Percentiles rank a stretch among this genome's conserved stretches.
phyloP scores from a whole-genome alignment of 495 filamentous ascomycete species.

The Aspergillus mulundensis region DNA sequence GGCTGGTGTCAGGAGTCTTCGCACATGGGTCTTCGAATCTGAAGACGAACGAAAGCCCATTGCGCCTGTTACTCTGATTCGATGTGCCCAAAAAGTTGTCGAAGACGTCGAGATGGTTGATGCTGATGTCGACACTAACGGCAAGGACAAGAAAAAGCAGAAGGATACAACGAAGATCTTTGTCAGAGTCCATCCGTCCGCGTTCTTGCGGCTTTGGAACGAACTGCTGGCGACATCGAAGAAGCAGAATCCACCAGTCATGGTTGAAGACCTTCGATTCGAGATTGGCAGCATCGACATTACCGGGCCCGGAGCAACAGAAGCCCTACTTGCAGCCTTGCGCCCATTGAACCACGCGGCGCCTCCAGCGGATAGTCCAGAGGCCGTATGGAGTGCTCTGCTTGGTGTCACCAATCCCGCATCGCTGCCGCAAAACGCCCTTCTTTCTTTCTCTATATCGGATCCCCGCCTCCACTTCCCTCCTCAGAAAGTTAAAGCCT shows the following conservation, averaged over 20 bases:
- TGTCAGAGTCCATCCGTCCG: constrained; percentile 81
- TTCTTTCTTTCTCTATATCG: constrained; percentile 66
- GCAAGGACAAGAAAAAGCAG: constrained; percentile 26
- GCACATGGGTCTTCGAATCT: constrained; percentile 60
- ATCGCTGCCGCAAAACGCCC: constrained; percentile 64
- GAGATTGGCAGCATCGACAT: constrained; percentile 94
- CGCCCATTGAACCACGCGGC: constrained; percentile 45
- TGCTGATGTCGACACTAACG: constrained; percentile 17
- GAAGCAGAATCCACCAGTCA: constrained; percentile 64
- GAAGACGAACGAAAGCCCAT: constrained; percentile 54
- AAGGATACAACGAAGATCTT: constrained; percentile 57
- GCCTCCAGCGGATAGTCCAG: constrained; percentile 37
- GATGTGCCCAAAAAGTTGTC: constrained; percentile 40
- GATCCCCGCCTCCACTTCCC: constrained; percentile 83
- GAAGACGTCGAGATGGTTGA: constrained; percentile 37
- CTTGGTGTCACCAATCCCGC: constrained; percentile 69
- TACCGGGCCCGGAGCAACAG: constrained; percentile 76
- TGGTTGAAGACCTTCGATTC: constrained; percentile 85
- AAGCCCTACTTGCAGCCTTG: constrained; percentile 70
- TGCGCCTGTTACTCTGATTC: constrained; percentile 74
- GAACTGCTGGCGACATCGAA: constrained; percentile 67
- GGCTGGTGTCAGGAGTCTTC: constrained; percentile 64
- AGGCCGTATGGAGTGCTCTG: constrained; percentile 58
- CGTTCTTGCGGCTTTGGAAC: constrained; percentile 80
- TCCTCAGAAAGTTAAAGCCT: constrained; percentile 35